Evolutionary conservation across 2,329 filamentous ascomycete genomes (phyloP).

Genomic region (Trichocomaceae sp.): DNA sequence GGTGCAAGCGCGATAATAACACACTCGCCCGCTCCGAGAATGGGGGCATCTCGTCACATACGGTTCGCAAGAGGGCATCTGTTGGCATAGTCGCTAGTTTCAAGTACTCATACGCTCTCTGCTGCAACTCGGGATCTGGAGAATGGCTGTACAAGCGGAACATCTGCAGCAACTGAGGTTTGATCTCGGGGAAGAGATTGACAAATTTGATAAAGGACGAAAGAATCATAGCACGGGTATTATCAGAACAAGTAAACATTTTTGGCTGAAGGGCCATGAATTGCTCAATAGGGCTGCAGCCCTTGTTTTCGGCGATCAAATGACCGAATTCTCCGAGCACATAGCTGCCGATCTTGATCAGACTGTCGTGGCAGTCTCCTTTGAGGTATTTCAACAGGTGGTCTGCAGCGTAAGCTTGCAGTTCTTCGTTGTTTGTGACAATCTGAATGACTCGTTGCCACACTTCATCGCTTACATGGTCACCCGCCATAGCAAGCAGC

Average conservation of each 20-base stretch:
- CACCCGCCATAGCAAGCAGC: conserved; percentile 90
- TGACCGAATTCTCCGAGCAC: conserved; percentile 96
- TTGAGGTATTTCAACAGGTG: conserved; percentile 91
- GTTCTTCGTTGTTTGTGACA: conserved; percentile 96
- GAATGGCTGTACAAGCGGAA: conserved; percentile 93
- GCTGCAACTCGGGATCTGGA: conserved; percentile 89
- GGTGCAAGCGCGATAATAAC: conserved; percentile 81
- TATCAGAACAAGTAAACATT: conserved; percentile 78
- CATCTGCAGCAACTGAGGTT: conserved; percentile 82
- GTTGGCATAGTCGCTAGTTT: conserved; percentile 76
- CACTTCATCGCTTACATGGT: conserved; percentile 97
- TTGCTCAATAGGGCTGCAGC: conserved; percentile 94
- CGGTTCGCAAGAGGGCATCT: conserved; percentile 83
- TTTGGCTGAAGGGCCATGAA: conserved; percentile 89
- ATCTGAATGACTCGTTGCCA: conserved; percentile 99
- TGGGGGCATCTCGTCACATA: conserved; percentile 98
- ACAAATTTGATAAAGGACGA: conserved; percentile 97
- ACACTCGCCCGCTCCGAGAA: conserved; percentile 94
- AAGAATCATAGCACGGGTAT: conserved; percentile 85
- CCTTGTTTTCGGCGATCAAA: conserved; percentile 82
- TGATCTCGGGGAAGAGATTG: conserved; percentile 97
- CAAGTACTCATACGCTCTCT: conserved; percentile 92
- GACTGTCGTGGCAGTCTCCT: conserved; percentile 87
- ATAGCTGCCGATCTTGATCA: conserved; percentile 97
- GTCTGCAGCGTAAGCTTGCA: conserved; percentile 92